Evolutionary conservation across 108 stramenopile genomes (phyloP).

Genomic region (Asterionellopsis glacialis): DNA sequence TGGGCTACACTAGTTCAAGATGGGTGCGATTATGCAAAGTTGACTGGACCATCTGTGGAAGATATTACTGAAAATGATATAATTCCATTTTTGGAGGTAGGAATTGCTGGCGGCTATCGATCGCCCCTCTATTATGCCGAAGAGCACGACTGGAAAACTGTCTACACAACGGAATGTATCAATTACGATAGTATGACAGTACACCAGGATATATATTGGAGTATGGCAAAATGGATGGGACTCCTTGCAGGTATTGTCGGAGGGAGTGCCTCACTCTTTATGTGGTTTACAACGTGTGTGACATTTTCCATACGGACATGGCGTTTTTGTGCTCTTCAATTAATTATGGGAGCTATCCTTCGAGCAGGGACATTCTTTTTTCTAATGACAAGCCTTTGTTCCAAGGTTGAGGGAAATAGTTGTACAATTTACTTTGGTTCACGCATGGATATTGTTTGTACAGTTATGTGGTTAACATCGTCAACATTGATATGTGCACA

Average conservation of each 20-base stretch:
- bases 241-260: constrained; percentile 56
- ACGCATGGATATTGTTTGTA: constrained; percentile 44
- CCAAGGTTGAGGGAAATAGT: constrained; percentile 5
- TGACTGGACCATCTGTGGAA: constrained; percentile 31
- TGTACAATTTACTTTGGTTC: constrained; percentile 46
- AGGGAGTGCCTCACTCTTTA: constrained; percentile 53
- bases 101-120: constrained; percentile 44
- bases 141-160: constrained; percentile 25
- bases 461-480: constrained; percentile 39
- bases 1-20: constrained; percentile 40
- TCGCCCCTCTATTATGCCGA: constrained; percentile 25
- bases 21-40: constrained; percentile 48
- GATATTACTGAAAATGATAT: constrained; percentile 25
- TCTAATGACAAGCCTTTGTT: constrained; percentile 52
- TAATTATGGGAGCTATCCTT: constrained; percentile 40
- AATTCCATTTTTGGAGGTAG: constrained; percentile 61
- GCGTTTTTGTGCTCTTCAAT: constrained; percentile 54
- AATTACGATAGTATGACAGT: constrained; percentile 35
- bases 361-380: constrained; percentile 48
- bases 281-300: constrained; percentile 57
- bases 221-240: constrained; percentile 32
- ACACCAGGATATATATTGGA: constrained; percentile 49
- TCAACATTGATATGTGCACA: constrained; percentile 33
- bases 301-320: constrained; percentile 53
- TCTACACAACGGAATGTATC: constrained; percentile 21